Evolutionary conservation across 2,329 filamentous ascomycete species (phyloP), one percentile per base, ranked within the genome.

Genomic region (Verticillium nonalfalfae): DNA sequence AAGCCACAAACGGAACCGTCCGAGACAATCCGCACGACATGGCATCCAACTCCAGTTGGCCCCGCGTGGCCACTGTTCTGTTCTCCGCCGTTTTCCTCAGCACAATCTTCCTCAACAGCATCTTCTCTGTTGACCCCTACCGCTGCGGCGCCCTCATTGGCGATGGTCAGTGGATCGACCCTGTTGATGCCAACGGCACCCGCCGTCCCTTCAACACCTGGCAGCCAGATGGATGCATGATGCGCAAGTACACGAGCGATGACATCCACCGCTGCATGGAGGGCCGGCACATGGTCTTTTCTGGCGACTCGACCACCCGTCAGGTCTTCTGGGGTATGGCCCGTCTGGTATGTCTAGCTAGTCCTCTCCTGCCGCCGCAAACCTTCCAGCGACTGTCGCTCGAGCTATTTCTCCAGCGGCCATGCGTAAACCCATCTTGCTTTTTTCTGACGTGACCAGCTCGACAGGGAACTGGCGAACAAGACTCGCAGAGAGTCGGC

Each of bases 221-320:
- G 85, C 82, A 87, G 61, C 81, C 85, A 4, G 77, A 78, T 18
- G 83, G 83, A 33, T 89, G 86, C 71, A 80, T 83, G 64, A 75
- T 87, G 67, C 80, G 82, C 63, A 73, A 81, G 60, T 88, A 88
- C 71, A 75, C 77, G 7, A 67, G 71, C 7, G 68, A 76, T n/a
- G 81, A 85, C 38, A 77, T 87, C 15, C 71, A 74, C n/a, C 71
- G 74, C 57, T 89, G 86, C 67, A 75, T 86, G 21, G 73, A 73
- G 2, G 73, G 76, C 15, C 79, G 78, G 6, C 78, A 78, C 59
- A 67, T 88, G 18, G 75, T 86, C 15, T 85, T 89, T 65, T 77
- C 81, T 34, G 86, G 86, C 39, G 86, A 89, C 69, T 82, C 82
- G 2, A 82, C 80, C 1, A 79, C 81, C 4, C 79, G 85, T 11